phyloP scores from a whole-genome alignment of 805 yeast species.

The Tetrapisispora pingtungensis region DNA sequence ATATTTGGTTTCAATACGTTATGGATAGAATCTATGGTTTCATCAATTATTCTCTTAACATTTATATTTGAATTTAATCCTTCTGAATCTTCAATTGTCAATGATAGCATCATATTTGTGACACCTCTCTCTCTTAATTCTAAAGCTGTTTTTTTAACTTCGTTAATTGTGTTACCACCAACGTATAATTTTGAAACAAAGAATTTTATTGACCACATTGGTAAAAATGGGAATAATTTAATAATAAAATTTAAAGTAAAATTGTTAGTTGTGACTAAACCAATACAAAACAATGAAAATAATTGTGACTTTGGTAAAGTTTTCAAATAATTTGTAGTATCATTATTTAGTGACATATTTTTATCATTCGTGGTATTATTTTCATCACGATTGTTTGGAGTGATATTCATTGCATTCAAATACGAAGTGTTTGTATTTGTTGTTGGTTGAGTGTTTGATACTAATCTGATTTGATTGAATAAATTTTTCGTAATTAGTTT shows the following conservation, averaged over 20 bases:
- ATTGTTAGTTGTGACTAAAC: slow-evolving; percentile 57
- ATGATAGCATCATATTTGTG: slow-evolving; percentile 89
- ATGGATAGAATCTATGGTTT: slow-evolving; percentile 57
- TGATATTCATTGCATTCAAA: neutral
- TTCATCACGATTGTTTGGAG: neutral
- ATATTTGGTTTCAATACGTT: slow-evolving; percentile 66
- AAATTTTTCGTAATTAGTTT: neutral
- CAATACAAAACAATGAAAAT: slow-evolving; percentile 57
- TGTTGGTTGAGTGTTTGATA: neutral
- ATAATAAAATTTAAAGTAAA: slow-evolving; percentile 52
- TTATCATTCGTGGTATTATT: neutral
- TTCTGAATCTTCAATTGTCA: slow-evolving; percentile 87
- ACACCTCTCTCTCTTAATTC: slow-evolving; percentile 63
- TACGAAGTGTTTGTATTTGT: neutral
- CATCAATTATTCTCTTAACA: slow-evolving; percentile 47
- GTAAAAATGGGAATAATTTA: slow-evolving; percentile 62
- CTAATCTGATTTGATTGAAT: neutral
- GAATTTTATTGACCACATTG: slow-evolving; percentile 56
- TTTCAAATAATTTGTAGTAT: slow-evolving; percentile 34
- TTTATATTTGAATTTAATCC: slow-evolving; percentile 51
- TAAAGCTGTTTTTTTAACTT: slow-evolving; percentile 63
- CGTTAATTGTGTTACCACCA: slow-evolving; percentile 73
- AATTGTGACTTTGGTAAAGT: slow-evolving; percentile 46
- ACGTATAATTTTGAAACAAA: slow-evolving; percentile 77
- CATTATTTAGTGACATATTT: neutral